Conservation (phyloP, 23 red algal species). For the Gracilariopsis chorda region DNA sequence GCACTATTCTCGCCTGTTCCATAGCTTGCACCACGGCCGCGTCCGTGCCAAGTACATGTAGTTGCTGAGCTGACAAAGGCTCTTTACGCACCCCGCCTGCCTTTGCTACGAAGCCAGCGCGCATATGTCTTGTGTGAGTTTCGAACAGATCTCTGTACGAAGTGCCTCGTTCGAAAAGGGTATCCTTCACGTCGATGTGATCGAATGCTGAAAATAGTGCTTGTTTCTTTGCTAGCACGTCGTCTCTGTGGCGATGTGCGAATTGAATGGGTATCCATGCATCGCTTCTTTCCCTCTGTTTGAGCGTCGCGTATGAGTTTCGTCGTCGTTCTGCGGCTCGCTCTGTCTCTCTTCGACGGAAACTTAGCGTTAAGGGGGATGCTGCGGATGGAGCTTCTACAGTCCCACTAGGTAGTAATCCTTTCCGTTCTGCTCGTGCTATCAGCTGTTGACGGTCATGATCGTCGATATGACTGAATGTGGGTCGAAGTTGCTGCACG, state of each 20-base stretch:
- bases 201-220: not conserved
- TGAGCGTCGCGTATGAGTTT: constrained; percentile 42
- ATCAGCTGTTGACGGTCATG: constrained; percentile 7
- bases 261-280: constrained; percentile 33
- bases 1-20: not conserved
- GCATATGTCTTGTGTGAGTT: constrained; percentile 13
- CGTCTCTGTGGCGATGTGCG: not conserved
- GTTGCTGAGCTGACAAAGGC: constrained; percentile 15
- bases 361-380: constrained; percentile 9
- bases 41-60: not conserved
- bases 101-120: constrained; percentile 30
- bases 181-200: not conserved
- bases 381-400: not conserved
- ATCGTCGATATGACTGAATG: constrained; percentile 33
- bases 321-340: constrained; percentile 27
- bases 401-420: not conserved
- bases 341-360: constrained; percentile 30
- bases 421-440: constrained; percentile 5
- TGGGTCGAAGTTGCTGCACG: constrained; percentile 29
- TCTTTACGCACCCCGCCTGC: not conserved
- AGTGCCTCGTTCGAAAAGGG: not conserved
- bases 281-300: constrained; percentile 16
- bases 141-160: constrained; percentile 42
- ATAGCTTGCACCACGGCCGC: constrained; percentile 1
- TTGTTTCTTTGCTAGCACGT: not conserved